These are phyloP conservation scores for Zizania palustris DNA, from an alignment of 202 grass and related monocot genomes.

Conservation along the genomic window DNA sequence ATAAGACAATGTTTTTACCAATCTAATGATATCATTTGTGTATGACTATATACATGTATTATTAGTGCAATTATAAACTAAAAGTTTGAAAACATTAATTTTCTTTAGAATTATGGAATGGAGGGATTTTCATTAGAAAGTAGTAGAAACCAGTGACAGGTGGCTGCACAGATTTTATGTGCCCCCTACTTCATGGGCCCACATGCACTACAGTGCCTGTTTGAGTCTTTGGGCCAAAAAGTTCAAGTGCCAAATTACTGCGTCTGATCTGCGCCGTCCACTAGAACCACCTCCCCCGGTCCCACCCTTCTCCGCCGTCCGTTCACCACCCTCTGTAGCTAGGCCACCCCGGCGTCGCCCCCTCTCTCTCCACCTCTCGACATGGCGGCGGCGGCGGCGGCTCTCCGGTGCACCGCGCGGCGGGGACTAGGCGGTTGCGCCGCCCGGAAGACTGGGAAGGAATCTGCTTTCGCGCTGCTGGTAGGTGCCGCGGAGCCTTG, in stretches of 20 bases:
- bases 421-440: not conserved
- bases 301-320: slow-evolving; percentile 14
- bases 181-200: too few species aligned
- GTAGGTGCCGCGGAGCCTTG: not conserved
- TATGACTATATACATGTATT: too few species aligned
- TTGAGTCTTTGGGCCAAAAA: not conserved
- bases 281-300: not conserved
- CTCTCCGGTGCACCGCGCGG: slow-evolving; percentile 29
- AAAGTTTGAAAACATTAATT: too few species aligned
- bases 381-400: slow-evolving; percentile 39
- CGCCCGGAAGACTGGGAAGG: not conserved
- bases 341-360: not conserved
- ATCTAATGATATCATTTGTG: too few species aligned
- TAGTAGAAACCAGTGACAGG: too few species aligned
- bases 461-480: not conserved
- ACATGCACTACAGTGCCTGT: not conserved
- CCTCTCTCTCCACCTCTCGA: not conserved
- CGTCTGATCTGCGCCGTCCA: slow-evolving; percentile 21
- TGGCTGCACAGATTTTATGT: too few species aligned
- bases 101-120: too few species aligned
- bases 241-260: not conserved
- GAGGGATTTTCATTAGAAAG: too few species aligned
- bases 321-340: not conserved
- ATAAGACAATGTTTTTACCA: too few species aligned
- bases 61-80: too few species aligned